Evolutionary conservation across 257 asterid genomes (phyloP).

Genomic region (Petunia secreta): DNA sequence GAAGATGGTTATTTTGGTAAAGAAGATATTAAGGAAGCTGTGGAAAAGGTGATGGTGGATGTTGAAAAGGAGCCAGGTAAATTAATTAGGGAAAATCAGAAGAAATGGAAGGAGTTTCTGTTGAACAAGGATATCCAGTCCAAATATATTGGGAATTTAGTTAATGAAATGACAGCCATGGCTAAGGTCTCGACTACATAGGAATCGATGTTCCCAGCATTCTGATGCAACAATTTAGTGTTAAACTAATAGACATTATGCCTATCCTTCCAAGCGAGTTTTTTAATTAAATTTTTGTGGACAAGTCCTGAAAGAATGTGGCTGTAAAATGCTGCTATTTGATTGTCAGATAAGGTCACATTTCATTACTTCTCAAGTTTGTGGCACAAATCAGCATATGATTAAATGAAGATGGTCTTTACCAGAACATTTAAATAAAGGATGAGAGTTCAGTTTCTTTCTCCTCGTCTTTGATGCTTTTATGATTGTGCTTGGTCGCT

Average conservation of each 20-base stretch:
- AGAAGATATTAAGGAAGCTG: conserved; percentile 44
- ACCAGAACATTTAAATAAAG: not conserved
- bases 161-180: conserved; percentile 37
- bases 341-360: not conserved
- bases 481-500: too few species aligned
- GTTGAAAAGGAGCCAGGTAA: conserved; percentile 35
- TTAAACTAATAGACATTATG: too few species aligned
- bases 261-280: too few species aligned
- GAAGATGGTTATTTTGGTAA: conserved; percentile 56
- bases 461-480: not conserved
- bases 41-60: conserved; percentile 35
- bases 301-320: not conserved
- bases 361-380: not conserved
- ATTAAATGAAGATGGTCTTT: not conserved
- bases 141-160: conserved; percentile 40
- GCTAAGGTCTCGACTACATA: conserved; percentile 16
- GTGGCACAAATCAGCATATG: not conserved
- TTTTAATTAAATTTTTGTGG: too few species aligned
- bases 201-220: not conserved
- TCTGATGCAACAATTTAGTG: too few species aligned
- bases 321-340: not conserved
- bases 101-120: conserved; percentile 51
- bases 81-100: conserved; percentile 39
- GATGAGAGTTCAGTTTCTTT: not conserved
- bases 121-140: conserved; percentile 38